These are phyloP conservation scores for Pseudozyma sp. DNA, from an alignment of 1,284 basidiomycete species.

Conservation along the genomic window DNA sequence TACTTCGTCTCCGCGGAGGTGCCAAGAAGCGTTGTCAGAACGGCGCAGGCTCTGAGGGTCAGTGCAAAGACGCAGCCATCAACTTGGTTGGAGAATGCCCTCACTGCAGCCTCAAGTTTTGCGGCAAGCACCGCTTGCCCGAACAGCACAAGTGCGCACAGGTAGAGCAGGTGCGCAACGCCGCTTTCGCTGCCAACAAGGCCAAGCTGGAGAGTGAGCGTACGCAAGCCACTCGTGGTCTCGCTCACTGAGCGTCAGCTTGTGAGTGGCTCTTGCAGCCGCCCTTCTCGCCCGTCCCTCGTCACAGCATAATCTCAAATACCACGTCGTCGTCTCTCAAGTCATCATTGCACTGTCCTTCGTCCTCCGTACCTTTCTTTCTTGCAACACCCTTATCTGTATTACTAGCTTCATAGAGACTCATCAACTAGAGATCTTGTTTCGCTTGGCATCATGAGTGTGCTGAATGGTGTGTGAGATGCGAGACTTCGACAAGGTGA, in stretches of 20 bases:
- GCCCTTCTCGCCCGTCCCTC: not conserved
- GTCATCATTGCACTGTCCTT: too few relatives aligned
- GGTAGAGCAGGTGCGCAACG: slow-evolving; percentile 62
- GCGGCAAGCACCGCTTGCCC: slow-evolving; percentile 65
- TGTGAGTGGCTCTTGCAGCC: not conserved
- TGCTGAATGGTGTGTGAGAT: too few relatives aligned
- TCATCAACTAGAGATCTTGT: not conserved
- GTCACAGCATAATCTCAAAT: slow-evolving; percentile 6
- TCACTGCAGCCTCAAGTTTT: slow-evolving; percentile 67
- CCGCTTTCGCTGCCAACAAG: slow-evolving; percentile 68
- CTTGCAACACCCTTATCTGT: not conserved
- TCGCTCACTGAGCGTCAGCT: slow-evolving; percentile 57
- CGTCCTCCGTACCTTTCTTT: not conserved
- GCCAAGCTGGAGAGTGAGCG: slow-evolving; percentile 66
- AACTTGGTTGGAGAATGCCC: slow-evolving; percentile 67
- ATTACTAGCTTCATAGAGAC: not conserved
- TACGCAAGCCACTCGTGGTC: slow-evolving; percentile 60
- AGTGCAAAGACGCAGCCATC: slow-evolving; percentile 68
- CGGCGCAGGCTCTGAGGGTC: slow-evolving; percentile 59
- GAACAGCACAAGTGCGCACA: slow-evolving; percentile 66
- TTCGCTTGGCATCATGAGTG: too few relatives aligned
- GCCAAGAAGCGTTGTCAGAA: slow-evolving; percentile 68
- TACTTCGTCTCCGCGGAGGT: slow-evolving; percentile 66
- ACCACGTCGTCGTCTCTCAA: not conserved
- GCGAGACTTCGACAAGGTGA: too few relatives aligned